phyloP scores from a whole-genome alignment of 805 yeast genomes.

The Saturnispora saitoi region DNA sequence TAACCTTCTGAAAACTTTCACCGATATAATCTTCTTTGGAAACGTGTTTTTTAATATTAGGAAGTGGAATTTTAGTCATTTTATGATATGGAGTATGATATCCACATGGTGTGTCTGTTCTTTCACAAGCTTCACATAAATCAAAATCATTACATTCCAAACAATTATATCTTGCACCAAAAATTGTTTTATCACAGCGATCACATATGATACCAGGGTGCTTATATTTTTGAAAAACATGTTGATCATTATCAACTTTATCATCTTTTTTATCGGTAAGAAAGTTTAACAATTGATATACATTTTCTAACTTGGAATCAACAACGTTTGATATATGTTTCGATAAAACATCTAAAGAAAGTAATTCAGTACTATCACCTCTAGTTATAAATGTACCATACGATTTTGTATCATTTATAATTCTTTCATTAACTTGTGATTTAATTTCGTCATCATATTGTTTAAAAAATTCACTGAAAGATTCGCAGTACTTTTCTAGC shows the following conservation, averaged over 20 bases:
- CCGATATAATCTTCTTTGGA: background rate
- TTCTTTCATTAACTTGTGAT: background rate
- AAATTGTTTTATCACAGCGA: slow-evolving; percentile 22
- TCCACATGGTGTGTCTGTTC: slow-evolving; percentile 10
- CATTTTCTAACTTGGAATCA: background rate
- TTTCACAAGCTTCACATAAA: slow-evolving; percentile 39
- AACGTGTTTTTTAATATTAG: background rate
- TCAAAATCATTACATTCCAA: slow-evolving; percentile 46
- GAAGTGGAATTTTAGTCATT: slow-evolving; percentile 19
- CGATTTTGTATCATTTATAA: background rate
- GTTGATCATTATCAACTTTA: background rate
- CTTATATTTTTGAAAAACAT: slow-evolving; percentile 1
- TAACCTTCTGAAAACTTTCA: background rate
- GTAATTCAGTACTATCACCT: background rate
- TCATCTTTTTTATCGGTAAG: background rate
- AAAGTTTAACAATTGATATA: background rate
- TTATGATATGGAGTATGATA: slow-evolving; percentile 21
- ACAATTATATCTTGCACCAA: slow-evolving; percentile 44
- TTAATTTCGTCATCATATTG: background rate
- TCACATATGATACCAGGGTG: slow-evolving; percentile 25
- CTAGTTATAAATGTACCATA: background rate
- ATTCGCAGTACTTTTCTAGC: background rate
- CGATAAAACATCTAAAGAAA: background rate
- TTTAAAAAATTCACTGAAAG: background rate
- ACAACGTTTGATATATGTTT: background rate